Percentiles rank a stretch among this genome's conserved stretches.
Evolutionary conservation across 2,329 filamentous ascomycete species (phyloP).

Genomic region (Beauveria sp.): DNA sequence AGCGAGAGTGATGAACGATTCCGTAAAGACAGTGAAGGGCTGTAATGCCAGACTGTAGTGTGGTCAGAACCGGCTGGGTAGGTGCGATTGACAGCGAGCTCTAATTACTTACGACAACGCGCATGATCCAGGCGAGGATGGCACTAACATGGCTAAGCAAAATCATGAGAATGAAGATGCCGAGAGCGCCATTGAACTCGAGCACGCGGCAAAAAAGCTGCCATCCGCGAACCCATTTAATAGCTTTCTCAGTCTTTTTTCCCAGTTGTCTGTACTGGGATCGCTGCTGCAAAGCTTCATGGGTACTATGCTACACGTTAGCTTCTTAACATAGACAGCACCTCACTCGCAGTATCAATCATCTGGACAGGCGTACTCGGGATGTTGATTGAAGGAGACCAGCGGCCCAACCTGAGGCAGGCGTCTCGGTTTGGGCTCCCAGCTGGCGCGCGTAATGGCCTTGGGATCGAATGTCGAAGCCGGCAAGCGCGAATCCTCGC

Average conservation of each 20-base stretch:
- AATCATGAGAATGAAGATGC: slow-evolving; percentile 68
- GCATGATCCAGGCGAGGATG: slow-evolving; percentile 65
- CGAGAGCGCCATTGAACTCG: slow-evolving; percentile 61
- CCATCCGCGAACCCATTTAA: slow-evolving; percentile 60
- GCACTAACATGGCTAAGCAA: slow-evolving; percentile 62
- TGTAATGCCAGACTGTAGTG: slow-evolving; percentile 51
- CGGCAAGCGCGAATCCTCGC: slow-evolving; percentile 44
- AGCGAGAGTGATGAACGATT: slow-evolving; percentile 70
- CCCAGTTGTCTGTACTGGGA: slow-evolving; percentile 60
- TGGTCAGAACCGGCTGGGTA: slow-evolving; percentile 14
- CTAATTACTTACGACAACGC: slow-evolving; percentile 57
- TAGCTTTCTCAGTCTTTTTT: slow-evolving; percentile 58
- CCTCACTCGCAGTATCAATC: not conserved
- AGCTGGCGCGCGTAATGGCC: slow-evolving; percentile 73
- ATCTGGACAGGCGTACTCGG: slow-evolving; percentile 55
- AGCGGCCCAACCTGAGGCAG: slow-evolving; percentile 67
- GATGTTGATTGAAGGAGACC: slow-evolving; percentile 76
- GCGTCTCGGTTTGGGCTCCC: slow-evolving; percentile 52
- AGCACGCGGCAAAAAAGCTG: slow-evolving; percentile 63
- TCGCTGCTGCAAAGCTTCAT: slow-evolving; percentile 56
- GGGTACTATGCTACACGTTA: slow-evolving; percentile 36
- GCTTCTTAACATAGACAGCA: not conserved
- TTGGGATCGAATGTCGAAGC: slow-evolving; percentile 72
- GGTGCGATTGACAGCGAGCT: not conserved
- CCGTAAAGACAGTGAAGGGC: slow-evolving; percentile 67